Conservation (phyloP, 2,329 filamentous ascomycete species). For the Akanthomyces uredinophilus region DNA sequence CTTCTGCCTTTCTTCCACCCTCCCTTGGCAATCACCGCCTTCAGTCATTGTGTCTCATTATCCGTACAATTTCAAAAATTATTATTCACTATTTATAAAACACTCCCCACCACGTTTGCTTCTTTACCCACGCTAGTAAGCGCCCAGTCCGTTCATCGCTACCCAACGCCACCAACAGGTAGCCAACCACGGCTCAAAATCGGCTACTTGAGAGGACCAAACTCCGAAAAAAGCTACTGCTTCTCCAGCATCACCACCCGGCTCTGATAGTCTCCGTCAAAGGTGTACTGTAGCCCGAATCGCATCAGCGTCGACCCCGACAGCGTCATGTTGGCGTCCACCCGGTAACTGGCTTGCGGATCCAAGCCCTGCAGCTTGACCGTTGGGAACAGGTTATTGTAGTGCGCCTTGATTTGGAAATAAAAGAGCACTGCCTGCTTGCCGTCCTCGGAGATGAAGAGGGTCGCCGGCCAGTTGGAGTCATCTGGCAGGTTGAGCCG, state of each 20-base stretch:
- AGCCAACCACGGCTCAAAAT: neutral
- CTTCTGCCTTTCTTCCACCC: neutral
- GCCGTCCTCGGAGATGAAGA: constrained; percentile 52
- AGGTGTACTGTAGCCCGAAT: constrained; percentile 49
- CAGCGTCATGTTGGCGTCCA: constrained; percentile 47
- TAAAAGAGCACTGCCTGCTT: constrained; percentile 50
- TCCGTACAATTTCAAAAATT: neutral
- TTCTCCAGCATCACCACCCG: constrained; percentile 51
- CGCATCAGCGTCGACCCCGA: constrained; percentile 60
- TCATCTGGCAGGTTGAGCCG: constrained; percentile 52
- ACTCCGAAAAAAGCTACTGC: constrained; percentile 6
- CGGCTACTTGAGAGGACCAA: too few relatives aligned
- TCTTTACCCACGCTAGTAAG: neutral
- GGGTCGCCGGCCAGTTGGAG: constrained; percentile 57
- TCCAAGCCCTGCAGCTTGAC: constrained; percentile 55
- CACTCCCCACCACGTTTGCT: neutral
- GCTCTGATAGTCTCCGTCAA: constrained; percentile 52
- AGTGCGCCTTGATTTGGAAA: constrained; percentile 50
- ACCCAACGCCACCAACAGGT: neutral
- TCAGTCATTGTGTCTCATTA: neutral
- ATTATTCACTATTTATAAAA: neutral
- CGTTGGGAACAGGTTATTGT: constrained; percentile 49
- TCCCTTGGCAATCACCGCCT: neutral
- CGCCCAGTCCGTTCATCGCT: neutral
- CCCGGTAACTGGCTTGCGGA: constrained; percentile 44